Percentiles rank a stretch among this genome's conserved stretches.
phyloP scores from a whole-genome alignment of 257 asterid genomes.

The Petrea volubilis region DNA sequence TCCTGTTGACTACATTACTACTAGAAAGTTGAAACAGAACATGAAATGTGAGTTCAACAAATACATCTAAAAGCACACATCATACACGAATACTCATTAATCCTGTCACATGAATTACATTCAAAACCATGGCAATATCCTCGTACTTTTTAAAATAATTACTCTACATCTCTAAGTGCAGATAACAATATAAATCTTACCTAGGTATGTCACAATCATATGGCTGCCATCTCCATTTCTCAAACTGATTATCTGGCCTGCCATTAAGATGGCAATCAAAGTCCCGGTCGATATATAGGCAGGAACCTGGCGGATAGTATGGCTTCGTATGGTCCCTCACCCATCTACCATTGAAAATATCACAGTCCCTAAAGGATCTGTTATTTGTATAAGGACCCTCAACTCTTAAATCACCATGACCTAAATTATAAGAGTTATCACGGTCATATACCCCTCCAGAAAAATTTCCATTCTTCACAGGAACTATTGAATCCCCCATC shows the following conservation, averaged over 20 bases:
- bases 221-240: constrained; percentile 95
- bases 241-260: constrained; percentile 67
- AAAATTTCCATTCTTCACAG: constrained; percentile 28
- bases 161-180: neutral
- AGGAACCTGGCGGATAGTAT: constrained; percentile 79
- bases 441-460: constrained; percentile 2
- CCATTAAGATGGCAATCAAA: constrained; percentile 82
- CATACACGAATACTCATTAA: neutral
- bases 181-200: constrained; percentile 32
- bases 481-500: constrained; percentile 24
- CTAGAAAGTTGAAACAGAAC: constrained; percentile 29
- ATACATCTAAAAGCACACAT: neutral
- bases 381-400: constrained; percentile 20
- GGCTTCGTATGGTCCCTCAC: constrained; percentile 76
- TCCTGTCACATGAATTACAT: neutral
- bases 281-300: constrained; percentile 82
- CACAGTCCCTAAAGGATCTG: constrained; percentile 58
- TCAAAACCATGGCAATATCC: neutral
- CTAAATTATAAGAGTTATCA: constrained; percentile 19
- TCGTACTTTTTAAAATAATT: neutral
- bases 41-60: neutral
- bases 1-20: neutral
- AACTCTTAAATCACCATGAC: constrained; percentile 12
- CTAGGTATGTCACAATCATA: constrained; percentile 85
- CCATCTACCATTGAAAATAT: constrained; percentile 86